Percentiles rank a stretch among this genome's conserved stretches.
Evolutionary conservation across 768 basidiomycete genomes (phyloP).

Genomic region (Hericium alpestre): DNA sequence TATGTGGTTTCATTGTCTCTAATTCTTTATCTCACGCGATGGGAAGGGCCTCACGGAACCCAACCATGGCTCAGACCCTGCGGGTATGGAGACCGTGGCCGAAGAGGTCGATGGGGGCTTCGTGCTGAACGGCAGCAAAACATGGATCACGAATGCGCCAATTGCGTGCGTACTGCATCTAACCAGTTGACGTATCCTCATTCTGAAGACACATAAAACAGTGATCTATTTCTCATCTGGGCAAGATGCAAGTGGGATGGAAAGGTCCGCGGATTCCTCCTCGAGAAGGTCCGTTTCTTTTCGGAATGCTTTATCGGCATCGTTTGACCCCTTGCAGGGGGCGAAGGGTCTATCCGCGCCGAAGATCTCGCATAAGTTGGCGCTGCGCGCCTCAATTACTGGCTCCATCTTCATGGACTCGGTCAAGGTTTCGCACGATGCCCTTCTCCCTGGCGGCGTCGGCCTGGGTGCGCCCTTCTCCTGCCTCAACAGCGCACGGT

Average conservation of each 20-base stretch:
- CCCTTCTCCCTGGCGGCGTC: slow-evolving; percentile 65
- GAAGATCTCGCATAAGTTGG: slow-evolving; percentile 86
- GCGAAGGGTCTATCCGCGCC: slow-evolving; percentile 75
- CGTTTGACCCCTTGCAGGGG: slow-evolving; percentile 36
- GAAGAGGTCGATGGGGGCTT: slow-evolving; percentile 80
- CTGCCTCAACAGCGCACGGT: slow-evolving; percentile 85
- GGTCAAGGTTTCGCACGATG: slow-evolving; percentile 63
- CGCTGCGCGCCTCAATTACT: slow-evolving; percentile 74
- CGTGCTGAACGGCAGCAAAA: slow-evolving; percentile 84
- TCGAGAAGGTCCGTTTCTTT: slow-evolving; percentile 62
- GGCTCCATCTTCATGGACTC: slow-evolving; percentile 90
- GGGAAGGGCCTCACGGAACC: slow-evolving; percentile 87
- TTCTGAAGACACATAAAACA: slow-evolving; percentile 17
- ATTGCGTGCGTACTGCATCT: slow-evolving; percentile 45
- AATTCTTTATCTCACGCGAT: not conserved
- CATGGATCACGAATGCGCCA: slow-evolving; percentile 94
- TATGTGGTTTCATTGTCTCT: slow-evolving; percentile 28
- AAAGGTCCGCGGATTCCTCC: slow-evolving; percentile 79
- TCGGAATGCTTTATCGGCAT: not conserved
- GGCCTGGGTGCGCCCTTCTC: slow-evolving; percentile 84
- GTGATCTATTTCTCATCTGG: slow-evolving; percentile 89
- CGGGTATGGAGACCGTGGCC: slow-evolving; percentile 94
- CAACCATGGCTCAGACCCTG: slow-evolving; percentile 93
- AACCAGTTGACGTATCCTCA: not conserved
- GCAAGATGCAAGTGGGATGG: slow-evolving; percentile 91